Conservation (phyloP, 202 grass and related monocot genomes). For the Setaria italica region DNA sequence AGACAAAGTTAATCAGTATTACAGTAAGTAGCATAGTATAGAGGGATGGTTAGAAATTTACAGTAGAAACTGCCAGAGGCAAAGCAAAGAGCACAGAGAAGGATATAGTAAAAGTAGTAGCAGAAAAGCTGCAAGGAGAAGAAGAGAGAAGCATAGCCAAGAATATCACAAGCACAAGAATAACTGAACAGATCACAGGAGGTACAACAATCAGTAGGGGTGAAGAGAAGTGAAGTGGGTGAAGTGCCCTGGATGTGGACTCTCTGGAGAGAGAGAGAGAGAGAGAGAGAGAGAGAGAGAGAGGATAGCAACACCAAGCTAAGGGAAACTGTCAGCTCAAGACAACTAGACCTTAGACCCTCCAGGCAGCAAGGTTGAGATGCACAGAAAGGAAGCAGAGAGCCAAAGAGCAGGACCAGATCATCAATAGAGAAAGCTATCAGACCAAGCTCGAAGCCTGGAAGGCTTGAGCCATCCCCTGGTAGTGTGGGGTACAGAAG, state of each 20-base stretch:
- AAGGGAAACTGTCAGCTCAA: background rate
- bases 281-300: background rate
- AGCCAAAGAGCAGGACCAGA: background rate
- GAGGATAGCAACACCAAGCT: background rate
- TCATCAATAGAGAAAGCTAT: background rate
- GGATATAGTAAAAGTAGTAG: background rate
- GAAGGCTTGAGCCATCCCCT: background rate
- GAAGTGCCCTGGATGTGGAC: background rate
- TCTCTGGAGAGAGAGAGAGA: background rate
- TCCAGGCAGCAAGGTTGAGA: slow-evolving; percentile 5
- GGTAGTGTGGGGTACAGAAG: background rate
- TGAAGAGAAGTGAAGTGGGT: background rate
- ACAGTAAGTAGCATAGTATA: background rate
- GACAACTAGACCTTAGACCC: background rate
- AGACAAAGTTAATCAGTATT: background rate
- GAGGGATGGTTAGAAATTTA: background rate
- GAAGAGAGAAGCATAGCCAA: background rate
- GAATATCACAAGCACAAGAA: background rate
- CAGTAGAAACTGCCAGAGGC: background rate
- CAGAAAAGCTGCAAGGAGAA: background rate
- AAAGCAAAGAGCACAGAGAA: background rate
- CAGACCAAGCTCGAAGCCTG: background rate
- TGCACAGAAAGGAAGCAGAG: background rate
- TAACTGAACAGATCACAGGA: background rate
- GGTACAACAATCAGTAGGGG: background rate